Conservation (phyloP, 345 rosid genomes). For the Microthlaspi erraticum region DNA sequence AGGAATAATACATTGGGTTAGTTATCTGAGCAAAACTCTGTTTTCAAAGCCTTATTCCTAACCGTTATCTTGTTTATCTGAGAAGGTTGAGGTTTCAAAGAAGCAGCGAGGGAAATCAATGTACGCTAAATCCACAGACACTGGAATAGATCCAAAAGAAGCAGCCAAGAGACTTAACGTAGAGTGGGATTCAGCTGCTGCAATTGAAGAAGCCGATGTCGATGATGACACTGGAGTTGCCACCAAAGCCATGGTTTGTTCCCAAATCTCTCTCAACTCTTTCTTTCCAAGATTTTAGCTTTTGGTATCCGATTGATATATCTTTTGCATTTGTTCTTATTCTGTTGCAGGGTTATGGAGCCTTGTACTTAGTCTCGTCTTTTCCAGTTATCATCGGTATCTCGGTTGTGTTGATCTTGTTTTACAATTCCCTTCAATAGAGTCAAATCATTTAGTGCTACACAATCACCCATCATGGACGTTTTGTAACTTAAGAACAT, state of each 20-base stretch:
- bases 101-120: conserved; percentile 68
- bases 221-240: conserved; percentile 69
- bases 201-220: conserved; percentile 63
- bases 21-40: conserved; percentile 15
- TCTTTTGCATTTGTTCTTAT: conserved; percentile 16
- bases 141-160: conserved; percentile 74
- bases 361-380: conserved; percentile 83
- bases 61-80: conserved; percentile 33
- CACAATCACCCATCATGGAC: conserved; percentile 35
- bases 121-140: conserved; percentile 88
- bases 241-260: conserved; percentile 74
- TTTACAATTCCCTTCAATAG: conserved; percentile 94
- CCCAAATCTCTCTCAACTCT: conserved; percentile 27
- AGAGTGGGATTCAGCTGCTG: conserved; percentile 97
- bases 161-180: conserved; percentile 89
- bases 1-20: conserved; percentile 3
- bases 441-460: conserved; percentile 23
- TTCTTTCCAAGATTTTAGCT: background rate
- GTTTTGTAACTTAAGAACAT: conserved; percentile 36
- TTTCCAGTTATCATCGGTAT: conserved; percentile 92
- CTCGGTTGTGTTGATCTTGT: conserved; percentile 78
- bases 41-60: conserved; percentile 8
- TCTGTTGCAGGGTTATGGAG: conserved; percentile 88
- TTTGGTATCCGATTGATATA: conserved; percentile 3
- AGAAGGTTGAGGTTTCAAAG: conserved; percentile 68